Conservation (phyloP, 2,329 filamentous ascomycete species). For the Ophiocordyceps robertsii region DNA sequence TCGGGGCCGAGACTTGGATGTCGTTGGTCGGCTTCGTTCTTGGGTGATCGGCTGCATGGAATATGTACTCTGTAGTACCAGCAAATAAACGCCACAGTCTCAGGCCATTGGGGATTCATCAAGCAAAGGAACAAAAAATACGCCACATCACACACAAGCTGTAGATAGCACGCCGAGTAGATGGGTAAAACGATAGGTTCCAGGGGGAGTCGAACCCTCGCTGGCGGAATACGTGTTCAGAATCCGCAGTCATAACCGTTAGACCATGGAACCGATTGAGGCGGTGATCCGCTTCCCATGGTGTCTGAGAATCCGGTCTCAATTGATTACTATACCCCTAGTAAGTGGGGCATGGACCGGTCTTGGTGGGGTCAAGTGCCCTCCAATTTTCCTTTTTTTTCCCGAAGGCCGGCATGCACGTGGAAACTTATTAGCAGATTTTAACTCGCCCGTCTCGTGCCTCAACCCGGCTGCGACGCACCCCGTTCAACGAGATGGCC, state of each 20-base stretch:
- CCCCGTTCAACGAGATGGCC: constrained; percentile 6
- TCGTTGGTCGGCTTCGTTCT: no score
- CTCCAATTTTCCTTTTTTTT: constrained; percentile 22
- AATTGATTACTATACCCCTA: constrained; percentile 1
- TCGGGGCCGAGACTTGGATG: no score
- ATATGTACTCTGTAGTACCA: no score
- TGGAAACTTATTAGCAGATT: not conserved
- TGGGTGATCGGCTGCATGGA: no score
- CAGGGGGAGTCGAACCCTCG: constrained; percentile 22
- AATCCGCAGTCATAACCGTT: constrained; percentile 23
- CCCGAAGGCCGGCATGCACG: not conserved
- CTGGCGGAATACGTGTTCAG: constrained; percentile 18
- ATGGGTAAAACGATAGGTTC: constrained; percentile 12
- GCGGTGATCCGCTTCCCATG: constrained; percentile 14
- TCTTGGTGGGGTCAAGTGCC: constrained; percentile 5
- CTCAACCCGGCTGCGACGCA: not conserved
- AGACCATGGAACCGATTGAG: constrained; percentile 20
- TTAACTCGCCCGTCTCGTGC: not conserved
- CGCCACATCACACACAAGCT: no score
- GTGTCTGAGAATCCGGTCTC: not conserved
- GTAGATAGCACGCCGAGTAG: no score
- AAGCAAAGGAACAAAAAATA: no score
- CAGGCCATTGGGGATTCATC: no score
- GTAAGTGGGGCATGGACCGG: not conserved
- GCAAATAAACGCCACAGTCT: no score